Evolutionary conservation across 1,284 basidiomycete species (phyloP), one percentile per base, ranked within the genome.

Genomic region (Pisolithus thermaeus): DNA sequence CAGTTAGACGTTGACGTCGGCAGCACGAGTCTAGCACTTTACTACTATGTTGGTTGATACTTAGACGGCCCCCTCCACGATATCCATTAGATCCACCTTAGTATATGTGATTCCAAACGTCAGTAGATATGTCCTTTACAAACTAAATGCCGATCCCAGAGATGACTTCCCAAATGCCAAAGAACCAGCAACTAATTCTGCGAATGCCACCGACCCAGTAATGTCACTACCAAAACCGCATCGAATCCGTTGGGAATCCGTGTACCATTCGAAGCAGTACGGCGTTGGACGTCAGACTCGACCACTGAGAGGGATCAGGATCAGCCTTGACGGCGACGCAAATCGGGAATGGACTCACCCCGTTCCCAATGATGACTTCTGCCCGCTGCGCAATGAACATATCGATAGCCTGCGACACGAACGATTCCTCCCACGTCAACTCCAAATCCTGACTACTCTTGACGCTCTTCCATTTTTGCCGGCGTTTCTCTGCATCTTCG

Each of bases 201-300:
- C 11, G 30, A 30, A 39, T 20, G 6, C 20, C 37, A 16, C 18
- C 16, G 36, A 37, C 11, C 18, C 12, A 14, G 36, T 37, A 37
- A 8, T 14, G 28, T 43, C 9, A 3, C 23, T 28, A 56, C 55
- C 55, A 56, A 16, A 56, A 56, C 25, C 64, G 58, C 18, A 61
- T 67, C 6, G 61, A 57, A 9, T 62, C 54, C 1, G 63, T 53
- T 1, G 49, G 47, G 0, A 55, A 50, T 22, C 52, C 56, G 27
- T 52, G 49, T 1, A 57, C 57, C 70, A 74, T 73, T 18, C 81
- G 72, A 22, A 82, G 61, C 73, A 79, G 73, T 4, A 74, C 72
- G 2, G 77, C 69, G 55, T 80, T 81, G 1, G 76, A 73, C 7
- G 77, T 78, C 58, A 83, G 45, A 55, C 77, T 80, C 8, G 80